phyloP scores from a whole-genome alignment of 208 protist genomes.

The Lotmaria passim region DNA sequence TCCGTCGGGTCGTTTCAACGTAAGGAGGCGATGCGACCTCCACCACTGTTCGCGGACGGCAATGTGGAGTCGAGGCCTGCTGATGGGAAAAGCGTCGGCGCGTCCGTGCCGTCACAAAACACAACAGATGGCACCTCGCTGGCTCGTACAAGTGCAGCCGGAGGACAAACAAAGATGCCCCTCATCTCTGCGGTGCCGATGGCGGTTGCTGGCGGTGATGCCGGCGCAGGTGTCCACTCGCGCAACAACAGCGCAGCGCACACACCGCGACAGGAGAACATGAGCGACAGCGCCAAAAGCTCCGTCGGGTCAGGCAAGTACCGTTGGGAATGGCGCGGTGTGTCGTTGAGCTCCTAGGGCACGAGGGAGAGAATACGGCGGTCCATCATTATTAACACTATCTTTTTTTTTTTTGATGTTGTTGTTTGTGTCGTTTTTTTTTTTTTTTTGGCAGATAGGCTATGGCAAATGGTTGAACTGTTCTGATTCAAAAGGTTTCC shows the following conservation, averaged over 20 bases:
- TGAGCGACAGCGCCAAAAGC: slow-evolving; percentile 27
- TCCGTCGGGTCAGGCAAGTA: slow-evolving; percentile 42
- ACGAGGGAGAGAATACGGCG: too few relatives aligned
- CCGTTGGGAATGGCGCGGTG: slow-evolving; percentile 49
- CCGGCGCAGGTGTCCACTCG: not conserved
- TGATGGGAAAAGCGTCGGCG: not conserved
- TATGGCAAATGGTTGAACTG: too few relatives aligned
- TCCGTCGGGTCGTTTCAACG: slow-evolving; percentile 10
- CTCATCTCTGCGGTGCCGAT: not conserved
- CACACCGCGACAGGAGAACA: slow-evolving; percentile 18
- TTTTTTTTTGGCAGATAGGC: slow-evolving; percentile 2
- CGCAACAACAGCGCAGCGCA: slow-evolving; percentile 13
- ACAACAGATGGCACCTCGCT: not conserved
- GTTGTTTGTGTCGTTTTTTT: slow-evolving; percentile 10
- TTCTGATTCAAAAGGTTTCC: too few relatives aligned
- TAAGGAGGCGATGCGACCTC: slow-evolving; percentile 8
- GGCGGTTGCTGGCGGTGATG: not conserved
- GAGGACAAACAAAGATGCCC: not conserved
- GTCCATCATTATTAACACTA: too few relatives aligned
- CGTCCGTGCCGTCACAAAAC: not conserved
- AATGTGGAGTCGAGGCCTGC: not conserved
- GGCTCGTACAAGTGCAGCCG: not conserved
- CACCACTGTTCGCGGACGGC: not conserved
- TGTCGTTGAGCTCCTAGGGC: slow-evolving; percentile 12
- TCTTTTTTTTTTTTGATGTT: slow-evolving; percentile 2